phyloP scores from a whole-genome alignment of 768 basidiomycete genomes.

The Boletus sp. region DNA sequence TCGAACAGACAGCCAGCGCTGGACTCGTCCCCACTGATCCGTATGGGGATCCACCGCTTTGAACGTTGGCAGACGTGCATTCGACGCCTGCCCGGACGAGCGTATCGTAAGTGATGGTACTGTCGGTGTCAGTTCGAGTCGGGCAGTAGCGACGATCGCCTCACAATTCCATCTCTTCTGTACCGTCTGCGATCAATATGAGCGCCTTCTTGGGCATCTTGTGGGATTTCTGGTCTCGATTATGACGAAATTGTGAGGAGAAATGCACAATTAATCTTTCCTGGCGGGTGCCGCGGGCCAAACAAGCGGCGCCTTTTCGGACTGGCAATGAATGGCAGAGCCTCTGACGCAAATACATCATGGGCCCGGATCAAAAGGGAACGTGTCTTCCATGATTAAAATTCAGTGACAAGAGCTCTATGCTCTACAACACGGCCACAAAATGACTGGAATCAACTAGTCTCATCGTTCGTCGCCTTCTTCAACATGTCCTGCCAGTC shows the following conservation, averaged over 20 bases:
- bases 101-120: slow-evolving; percentile 80
- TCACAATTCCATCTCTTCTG: slow-evolving; percentile 86
- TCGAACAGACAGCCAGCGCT: slow-evolving; percentile 60
- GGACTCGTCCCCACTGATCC: slow-evolving; percentile 34
- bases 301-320: not conserved
- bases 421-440: not conserved
- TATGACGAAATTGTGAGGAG: not conserved
- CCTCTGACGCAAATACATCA: not conserved
- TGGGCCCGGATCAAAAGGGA: no score
- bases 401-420: not conserved
- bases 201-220: slow-evolving; percentile 47
- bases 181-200: slow-evolving; percentile 76
- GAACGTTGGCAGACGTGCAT: slow-evolving; percentile 64
- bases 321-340: not conserved
- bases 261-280: not conserved
- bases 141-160: not conserved
- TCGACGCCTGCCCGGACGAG: slow-evolving; percentile 72
- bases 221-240: not conserved
- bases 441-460: slow-evolving; percentile 2
- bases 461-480: slow-evolving; percentile 56
- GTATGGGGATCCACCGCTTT: slow-evolving; percentile 31
- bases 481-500: slow-evolving; percentile 84
- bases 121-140: slow-evolving; percentile 26
- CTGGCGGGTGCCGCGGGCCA: not conserved
- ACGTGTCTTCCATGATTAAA: not conserved